Base-by-base conservation (phyloP, 1,139 yeast species). In the Scheffersomyces cryptocercus region DNA sequence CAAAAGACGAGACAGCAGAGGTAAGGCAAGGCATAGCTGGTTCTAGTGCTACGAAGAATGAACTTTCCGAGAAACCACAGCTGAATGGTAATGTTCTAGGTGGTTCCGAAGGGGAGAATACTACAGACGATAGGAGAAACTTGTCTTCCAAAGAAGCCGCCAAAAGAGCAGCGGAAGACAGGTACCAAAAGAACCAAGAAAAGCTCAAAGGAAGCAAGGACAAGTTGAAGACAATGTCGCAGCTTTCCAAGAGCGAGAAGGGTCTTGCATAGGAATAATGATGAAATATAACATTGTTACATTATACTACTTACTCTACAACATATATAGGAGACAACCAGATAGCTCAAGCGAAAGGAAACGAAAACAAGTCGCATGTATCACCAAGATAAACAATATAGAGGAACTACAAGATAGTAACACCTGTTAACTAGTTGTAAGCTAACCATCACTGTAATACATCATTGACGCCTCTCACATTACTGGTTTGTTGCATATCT, bases 151-250 rank as follows among this genome's bases (percentile, higher is more conserved):
- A 51, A 44, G 62, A 56, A 16, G 73, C 74, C 1, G 73, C 63
- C 4, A 75, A 74, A 5, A 51, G 51, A 33, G 75, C 75, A 3
- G 76, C 77, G 2, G 69, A 70, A 43, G 55, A 54, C 37, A 52
- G 76, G 35, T 64, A 51, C 47, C 50, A 57, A 34, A 58, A 56
- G 40, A 66, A 60, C 14, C 67, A 67, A 40, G 58, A 58, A 28
- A 51, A 61, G 38, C 36, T 48, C 13, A 55, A 55, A 39, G 54
- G 52, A 11, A 67, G 75, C 45, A 55, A 58, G 43, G 60, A 54
- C 14, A 65, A 61, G 50, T 53, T 71, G 39, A 58, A 62, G 50
- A 55, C 61, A 13, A 60, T 67, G 69, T 50, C 60, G 39, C 59
- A 57, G 45, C 50, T 62, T 49, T 65, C 73, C 2, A 54, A 56